These are phyloP conservation scores for Geranomyces michiganensis DNA, from an alignment of 192 early-diverging fungal species.

Conservation along the genomic window DNA sequence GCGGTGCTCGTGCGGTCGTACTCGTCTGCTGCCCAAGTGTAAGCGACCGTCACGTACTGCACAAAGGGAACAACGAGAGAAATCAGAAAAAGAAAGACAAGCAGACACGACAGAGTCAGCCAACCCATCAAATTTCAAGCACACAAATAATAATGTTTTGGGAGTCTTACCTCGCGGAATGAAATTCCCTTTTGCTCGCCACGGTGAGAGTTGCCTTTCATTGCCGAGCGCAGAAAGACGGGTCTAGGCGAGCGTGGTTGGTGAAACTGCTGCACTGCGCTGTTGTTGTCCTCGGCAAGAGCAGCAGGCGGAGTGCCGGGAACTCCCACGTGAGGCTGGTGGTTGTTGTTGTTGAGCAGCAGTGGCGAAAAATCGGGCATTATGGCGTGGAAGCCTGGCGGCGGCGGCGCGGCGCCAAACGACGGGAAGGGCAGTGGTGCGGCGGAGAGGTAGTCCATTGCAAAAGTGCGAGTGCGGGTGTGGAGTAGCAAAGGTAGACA, in stretches of 20 bases:
- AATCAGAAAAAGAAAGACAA: not conserved
- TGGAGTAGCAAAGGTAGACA: not conserved
- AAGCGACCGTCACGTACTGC: slow-evolving; percentile 32
- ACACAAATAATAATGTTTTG: not conserved
- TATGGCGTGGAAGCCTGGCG: slow-evolving; percentile 2
- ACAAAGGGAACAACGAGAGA: not conserved
- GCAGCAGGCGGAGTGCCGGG: not conserved
- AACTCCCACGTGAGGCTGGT: not conserved
- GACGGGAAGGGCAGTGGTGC: slow-evolving; percentile 18
- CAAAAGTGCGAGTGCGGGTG: too few species aligned
- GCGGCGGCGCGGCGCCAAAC: not conserved
- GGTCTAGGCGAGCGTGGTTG: not conserved
- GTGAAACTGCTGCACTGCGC: not conserved
- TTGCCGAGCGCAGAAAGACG: not conserved
- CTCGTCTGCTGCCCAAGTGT: slow-evolving; percentile 29
- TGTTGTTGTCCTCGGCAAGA: not conserved
- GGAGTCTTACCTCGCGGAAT: not conserved
- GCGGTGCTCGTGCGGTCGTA: slow-evolving; percentile 35
- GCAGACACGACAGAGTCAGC: too few species aligned
- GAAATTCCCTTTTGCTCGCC: not conserved
- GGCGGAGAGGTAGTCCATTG: slow-evolving; percentile 25
- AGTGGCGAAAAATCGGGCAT: not conserved
- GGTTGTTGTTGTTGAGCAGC: slow-evolving; percentile 3
- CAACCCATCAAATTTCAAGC: not conserved
- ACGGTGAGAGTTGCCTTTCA: not conserved